These are phyloP conservation scores for Leccinum imitatum DNA, from an alignment of 768 basidiomycete species.

Conservation along the genomic window DNA sequence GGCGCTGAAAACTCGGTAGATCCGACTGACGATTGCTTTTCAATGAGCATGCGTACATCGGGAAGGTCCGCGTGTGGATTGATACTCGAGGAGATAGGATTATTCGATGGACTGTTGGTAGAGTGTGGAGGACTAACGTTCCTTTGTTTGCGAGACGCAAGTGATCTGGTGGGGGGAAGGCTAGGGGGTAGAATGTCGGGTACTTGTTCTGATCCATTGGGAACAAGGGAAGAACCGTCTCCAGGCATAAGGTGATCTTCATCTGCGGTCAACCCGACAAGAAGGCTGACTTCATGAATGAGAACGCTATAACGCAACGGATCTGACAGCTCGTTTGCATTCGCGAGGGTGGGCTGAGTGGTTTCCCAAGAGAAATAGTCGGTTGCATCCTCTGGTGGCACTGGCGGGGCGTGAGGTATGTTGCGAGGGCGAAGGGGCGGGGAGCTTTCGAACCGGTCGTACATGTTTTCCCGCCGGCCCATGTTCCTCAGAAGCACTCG, in stretches of 20 bases:
- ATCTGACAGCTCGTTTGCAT: slow-evolving; percentile 8
- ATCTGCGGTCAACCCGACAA: slow-evolving; percentile 30
- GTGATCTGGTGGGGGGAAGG: slow-evolving; percentile 22
- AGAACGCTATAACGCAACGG: slow-evolving; percentile 27
- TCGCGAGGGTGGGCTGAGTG: slow-evolving; percentile 2
- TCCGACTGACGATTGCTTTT: neutral
- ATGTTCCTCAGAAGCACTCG: slow-evolving; percentile 18
- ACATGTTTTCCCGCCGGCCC: slow-evolving; percentile 9
- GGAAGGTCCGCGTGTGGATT: neutral
- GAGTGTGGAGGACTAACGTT: neutral
- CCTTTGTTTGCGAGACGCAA: slow-evolving; percentile 10
- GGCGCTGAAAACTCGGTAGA: slow-evolving; percentile 1
- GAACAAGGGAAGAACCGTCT: slow-evolving; percentile 2
- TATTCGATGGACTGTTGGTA: neutral
- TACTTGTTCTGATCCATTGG: neutral
- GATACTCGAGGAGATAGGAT: neutral
- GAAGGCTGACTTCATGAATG: slow-evolving; percentile 33
- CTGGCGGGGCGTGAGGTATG: neutral
- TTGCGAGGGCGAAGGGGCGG: slow-evolving; percentile 4
- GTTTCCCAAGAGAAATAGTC: slow-evolving; percentile 22
- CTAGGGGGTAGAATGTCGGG: slow-evolving; percentile 19
- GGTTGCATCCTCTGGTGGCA: neutral
- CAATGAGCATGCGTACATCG: neutral
- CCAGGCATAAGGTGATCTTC: slow-evolving; percentile 3
- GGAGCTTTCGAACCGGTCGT: slow-evolving; percentile 12